Conservation (phyloP, 1,139 yeast species). For the Magnusiomyces clavatus region DNA sequence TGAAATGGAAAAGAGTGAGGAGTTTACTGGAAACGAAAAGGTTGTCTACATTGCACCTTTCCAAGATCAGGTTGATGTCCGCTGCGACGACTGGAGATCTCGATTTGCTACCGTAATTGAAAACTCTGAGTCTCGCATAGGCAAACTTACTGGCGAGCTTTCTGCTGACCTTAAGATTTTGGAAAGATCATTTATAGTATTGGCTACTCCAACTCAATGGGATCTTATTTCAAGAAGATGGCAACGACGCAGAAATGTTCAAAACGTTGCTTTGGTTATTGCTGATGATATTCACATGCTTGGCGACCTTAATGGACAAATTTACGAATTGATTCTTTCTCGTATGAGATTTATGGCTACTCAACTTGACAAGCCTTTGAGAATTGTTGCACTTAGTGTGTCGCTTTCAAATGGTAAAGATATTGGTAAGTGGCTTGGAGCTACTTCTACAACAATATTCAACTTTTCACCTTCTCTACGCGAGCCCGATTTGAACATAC, state of each 20-base stretch:
- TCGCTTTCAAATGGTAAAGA: conserved; percentile 72
- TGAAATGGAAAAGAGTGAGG: conserved; percentile 24
- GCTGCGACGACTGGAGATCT: conserved; percentile 45
- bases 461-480: conserved; percentile 66
- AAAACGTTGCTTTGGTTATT: conserved; percentile 57
- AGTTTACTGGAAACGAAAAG: conserved; percentile 6
- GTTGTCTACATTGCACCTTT: conserved; percentile 61
- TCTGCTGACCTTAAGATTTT: conserved; percentile 47
- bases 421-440: conserved; percentile 82
- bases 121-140: conserved; percentile 34
- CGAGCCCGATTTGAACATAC: conserved; percentile 48
- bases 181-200: conserved; percentile 54
- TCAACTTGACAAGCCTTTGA: conserved; percentile 44
- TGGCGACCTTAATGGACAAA: conserved; percentile 49
- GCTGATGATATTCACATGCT: conserved; percentile 71
- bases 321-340: conserved; percentile 62
- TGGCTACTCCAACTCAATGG: conserved; percentile 76
- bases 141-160: conserved; percentile 57
- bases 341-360: conserved; percentile 63
- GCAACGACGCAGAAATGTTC: conserved; percentile 56
- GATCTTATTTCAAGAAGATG: conserved; percentile 69
- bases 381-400: conserved; percentile 61
- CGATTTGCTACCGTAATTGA: conserved; percentile 33
- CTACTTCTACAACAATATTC: conserved; percentile 47
- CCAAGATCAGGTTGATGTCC: conserved; percentile 45